Evolutionary conservation across 768 basidiomycete species (phyloP).

Genomic region (Tephrocybe rancida): DNA sequence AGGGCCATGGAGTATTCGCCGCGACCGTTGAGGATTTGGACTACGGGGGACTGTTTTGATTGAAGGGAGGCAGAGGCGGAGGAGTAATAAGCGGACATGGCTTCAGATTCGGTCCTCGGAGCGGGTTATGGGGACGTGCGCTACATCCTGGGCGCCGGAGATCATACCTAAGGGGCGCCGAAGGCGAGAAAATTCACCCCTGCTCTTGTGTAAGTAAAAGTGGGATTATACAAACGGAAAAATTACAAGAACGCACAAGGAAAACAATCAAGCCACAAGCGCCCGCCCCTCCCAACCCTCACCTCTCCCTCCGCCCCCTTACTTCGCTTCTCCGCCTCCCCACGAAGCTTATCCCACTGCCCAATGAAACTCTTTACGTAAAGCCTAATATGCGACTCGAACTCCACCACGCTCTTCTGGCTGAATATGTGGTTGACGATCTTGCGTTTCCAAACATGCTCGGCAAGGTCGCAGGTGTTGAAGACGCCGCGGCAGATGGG

Average conservation of each 20-base stretch:
- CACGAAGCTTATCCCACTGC: conserved; percentile 78
- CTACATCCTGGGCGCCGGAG: conserved; percentile 68
- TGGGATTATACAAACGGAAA: too few relatives aligned
- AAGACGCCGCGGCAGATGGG: conserved; percentile 74
- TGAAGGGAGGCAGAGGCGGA: conserved; percentile 32
- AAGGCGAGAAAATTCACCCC: conserved; percentile 62
- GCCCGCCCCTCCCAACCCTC: conserved; percentile 60
- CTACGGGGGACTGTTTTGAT: conserved; percentile 84
- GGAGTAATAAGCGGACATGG: conserved; percentile 56
- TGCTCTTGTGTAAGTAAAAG: conserved; percentile 20
- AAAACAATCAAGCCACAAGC: conserved; percentile 74
- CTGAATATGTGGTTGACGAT: conserved; percentile 86
- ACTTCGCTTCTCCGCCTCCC: conserved; percentile 52
- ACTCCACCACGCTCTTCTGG: conserved; percentile 83
- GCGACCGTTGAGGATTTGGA: conserved; percentile 84
- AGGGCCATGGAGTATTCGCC: conserved; percentile 87
- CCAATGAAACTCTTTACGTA: conserved; percentile 61
- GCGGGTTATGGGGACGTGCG: conserved; percentile 63
- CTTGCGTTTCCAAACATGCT: conserved; percentile 90
- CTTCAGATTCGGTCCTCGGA: conserved; percentile 47
- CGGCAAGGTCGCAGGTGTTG: conserved; percentile 74
- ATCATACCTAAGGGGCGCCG: conserved; percentile 89
- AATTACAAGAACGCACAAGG: conserved; percentile 56
- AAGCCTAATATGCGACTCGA: conserved; percentile 74
- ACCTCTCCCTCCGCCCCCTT: conserved; percentile 66